These are phyloP conservation scores for Penicillium sp. DNA, from an alignment of 2,329 filamentous ascomycete species.

Conservation along the genomic window DNA sequence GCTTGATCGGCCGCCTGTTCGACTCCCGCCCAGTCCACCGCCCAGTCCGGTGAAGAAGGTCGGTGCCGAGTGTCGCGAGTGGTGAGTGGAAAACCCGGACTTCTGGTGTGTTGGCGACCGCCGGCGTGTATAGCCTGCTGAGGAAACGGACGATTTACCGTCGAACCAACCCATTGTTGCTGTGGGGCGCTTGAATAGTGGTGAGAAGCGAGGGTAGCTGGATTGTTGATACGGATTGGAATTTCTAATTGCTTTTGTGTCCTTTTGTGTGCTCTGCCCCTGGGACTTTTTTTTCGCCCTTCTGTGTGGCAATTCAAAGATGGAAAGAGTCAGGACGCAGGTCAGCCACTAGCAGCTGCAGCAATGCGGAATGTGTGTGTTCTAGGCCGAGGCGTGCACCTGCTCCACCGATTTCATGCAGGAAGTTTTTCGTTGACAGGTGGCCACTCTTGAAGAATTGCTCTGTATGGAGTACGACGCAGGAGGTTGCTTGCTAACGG, in stretches of 20 bases:
- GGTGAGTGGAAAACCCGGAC: constrained; percentile 40
- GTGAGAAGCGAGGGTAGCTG: background rate
- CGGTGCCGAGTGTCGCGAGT: constrained; percentile 42
- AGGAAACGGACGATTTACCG: constrained; percentile 37
- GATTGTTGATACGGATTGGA: background rate
- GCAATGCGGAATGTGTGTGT: constrained; percentile 16
- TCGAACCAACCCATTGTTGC: constrained; percentile 51
- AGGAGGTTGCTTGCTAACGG: background rate
- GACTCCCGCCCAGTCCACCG: constrained; percentile 37
- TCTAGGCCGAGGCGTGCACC: constrained; percentile 21
- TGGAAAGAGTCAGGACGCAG: constrained; percentile 22
- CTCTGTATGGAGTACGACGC: too few relatives aligned
- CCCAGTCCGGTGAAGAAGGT: constrained; percentile 50
- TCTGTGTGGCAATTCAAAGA: constrained; percentile 21
- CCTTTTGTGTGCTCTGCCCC: background rate
- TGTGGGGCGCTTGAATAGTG: background rate
- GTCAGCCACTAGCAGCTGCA: constrained; percentile 26
- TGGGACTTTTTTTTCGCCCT: constrained; percentile 8
- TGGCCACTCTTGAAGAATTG: background rate
- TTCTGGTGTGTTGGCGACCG: constrained; percentile 21
- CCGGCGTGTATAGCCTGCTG: constrained; percentile 32
- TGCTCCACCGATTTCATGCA: constrained; percentile 16
- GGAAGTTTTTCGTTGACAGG: constrained; percentile 5
- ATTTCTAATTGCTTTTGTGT: background rate
- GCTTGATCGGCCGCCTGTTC: constrained; percentile 35